These are phyloP conservation scores for Coemansia sp. DNA, from an alignment of 192 early-diverging fungal species.

Conservation along the genomic window DNA sequence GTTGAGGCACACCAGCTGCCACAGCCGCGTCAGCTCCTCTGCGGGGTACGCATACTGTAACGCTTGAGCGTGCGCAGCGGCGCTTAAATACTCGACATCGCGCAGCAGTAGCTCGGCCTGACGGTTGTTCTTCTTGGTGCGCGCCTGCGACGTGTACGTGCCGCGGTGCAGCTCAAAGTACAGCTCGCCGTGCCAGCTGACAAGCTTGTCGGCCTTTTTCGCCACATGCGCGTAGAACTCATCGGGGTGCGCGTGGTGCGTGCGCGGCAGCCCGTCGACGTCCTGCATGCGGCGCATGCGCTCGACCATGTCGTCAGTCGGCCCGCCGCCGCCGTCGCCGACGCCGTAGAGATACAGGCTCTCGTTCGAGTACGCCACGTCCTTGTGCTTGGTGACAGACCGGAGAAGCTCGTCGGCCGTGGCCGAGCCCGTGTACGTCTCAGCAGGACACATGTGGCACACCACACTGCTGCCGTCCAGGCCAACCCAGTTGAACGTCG, in stretches of 20 bases:
- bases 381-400: constrained; percentile 84
- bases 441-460: constrained; percentile 88
- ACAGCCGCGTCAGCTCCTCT: constrained; percentile 70
- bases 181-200: constrained; percentile 93
- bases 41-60: constrained; percentile 64
- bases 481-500: constrained; percentile 93
- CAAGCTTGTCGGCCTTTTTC: constrained; percentile 62
- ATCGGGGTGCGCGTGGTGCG: constrained; percentile 72
- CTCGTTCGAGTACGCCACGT: constrained; percentile 80
- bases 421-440: constrained; percentile 76
- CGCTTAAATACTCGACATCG: constrained; percentile 75
- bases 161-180: constrained; percentile 99
- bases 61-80: constrained; percentile 37
- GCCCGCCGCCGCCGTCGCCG: constrained; percentile 97
- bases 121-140: constrained; percentile 84
- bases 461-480: constrained; percentile 80
- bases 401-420: constrained; percentile 55
- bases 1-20: constrained; percentile 87
- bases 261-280: constrained; percentile 71
- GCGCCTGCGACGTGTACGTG: constrained; percentile 92
- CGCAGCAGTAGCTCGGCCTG: constrained; percentile 79
- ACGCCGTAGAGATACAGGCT: constrained; percentile 91
- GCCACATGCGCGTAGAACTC: constrained; percentile 86
- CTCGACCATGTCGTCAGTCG: constrained; percentile 79
- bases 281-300: constrained; percentile 70